Evolutionary conservation across 1,284 basidiomycete genomes (phyloP).

Genomic region (Rhizopogon parksii): DNA sequence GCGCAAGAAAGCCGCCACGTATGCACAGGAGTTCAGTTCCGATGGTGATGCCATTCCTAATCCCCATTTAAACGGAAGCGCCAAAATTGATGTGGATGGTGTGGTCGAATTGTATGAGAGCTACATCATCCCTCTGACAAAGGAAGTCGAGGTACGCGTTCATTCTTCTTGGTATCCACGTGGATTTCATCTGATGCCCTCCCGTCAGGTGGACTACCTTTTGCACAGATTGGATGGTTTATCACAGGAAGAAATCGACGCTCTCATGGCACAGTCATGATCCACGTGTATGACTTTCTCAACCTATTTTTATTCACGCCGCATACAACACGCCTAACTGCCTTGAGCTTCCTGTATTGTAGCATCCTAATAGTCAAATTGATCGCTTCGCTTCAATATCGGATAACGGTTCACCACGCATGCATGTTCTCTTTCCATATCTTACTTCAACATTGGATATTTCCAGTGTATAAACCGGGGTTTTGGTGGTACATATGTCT

Average conservation of each 20-base stretch:
- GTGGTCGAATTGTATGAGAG: slow-evolving; percentile 91
- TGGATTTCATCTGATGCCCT: slow-evolving; percentile 4
- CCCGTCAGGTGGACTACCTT: slow-evolving; percentile 81
- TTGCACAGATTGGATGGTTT: slow-evolving; percentile 79
- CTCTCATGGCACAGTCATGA: slow-evolving; percentile 35
- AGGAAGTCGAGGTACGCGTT: slow-evolving; percentile 87
- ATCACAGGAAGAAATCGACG: slow-evolving; percentile 72
- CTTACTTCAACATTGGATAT: not conserved
- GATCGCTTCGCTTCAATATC: not conserved
- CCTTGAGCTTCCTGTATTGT: not conserved
- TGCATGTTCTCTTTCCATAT: not conserved
- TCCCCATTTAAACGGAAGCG: slow-evolving; percentile 23
- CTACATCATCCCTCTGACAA: slow-evolving; percentile 95
- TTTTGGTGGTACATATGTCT: too few species aligned
- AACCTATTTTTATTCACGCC: not conserved
- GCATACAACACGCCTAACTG: not conserved
- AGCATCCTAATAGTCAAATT: slow-evolving; percentile 1
- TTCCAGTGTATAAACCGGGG: not conserved
- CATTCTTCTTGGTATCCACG: not conserved
- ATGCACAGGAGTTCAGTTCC: slow-evolving; percentile 83
- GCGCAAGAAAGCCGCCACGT: slow-evolving; percentile 86
- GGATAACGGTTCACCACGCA: too few species aligned
- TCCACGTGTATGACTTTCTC: not conserved
- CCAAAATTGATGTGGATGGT: slow-evolving; percentile 89
- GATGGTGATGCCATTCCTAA: slow-evolving; percentile 52